Evolutionary conservation across 371 early-diverging fungal species (phyloP).

Genomic region (Rhizomucor pusillus): DNA sequence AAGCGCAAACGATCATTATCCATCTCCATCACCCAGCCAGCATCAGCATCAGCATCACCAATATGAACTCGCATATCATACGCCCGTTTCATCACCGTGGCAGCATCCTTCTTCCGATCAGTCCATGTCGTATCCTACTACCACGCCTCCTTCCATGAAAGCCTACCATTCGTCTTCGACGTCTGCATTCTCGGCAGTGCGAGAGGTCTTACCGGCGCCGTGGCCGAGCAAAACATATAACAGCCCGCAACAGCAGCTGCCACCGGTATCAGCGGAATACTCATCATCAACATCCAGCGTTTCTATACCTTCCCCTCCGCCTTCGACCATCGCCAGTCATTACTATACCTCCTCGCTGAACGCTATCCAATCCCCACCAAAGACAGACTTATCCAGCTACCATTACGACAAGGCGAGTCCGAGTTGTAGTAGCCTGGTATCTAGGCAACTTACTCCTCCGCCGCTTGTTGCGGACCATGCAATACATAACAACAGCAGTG

Average conservation of each 20-base stretch:
- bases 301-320: constrained; percentile 2
- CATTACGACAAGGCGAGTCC: constrained; percentile 4
- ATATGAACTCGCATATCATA: neutral
- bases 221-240: too few species aligned
- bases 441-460: constrained; percentile 9
- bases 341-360: neutral
- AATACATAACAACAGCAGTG: constrained; percentile 1
- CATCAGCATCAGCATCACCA: neutral
- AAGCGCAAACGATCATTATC: neutral
- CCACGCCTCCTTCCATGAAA: too few species aligned
- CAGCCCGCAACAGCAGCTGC: too few species aligned
- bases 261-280: too few species aligned
- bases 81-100: neutral
- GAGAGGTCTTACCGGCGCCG: too few species aligned
- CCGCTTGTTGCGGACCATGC: constrained; percentile 5
- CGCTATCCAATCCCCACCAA: too few species aligned
- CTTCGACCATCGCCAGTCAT: neutral
- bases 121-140: neutral
- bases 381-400: constrained; percentile 6
- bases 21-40: too few species aligned
- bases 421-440: neutral
- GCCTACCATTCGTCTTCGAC: too few species aligned
- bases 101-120: neutral
- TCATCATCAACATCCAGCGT: neutral
- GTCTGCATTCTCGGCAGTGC: too few species aligned